Evolutionary conservation across 179 eudicot species (phyloP), one percentile per base, ranked within the genome.

Genomic region (Carnegiea gigantea): DNA sequence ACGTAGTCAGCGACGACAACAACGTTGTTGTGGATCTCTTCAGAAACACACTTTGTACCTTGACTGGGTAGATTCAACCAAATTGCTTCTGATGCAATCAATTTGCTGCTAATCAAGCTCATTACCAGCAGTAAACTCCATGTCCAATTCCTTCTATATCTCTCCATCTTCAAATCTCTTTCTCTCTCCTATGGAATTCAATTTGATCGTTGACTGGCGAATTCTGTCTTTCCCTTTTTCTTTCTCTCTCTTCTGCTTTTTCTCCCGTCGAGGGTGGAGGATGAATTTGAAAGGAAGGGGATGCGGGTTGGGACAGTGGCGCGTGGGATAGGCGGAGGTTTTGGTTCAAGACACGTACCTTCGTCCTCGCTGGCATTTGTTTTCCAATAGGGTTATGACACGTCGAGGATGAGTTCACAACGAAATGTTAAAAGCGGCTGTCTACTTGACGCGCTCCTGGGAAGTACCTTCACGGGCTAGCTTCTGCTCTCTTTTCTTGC

Each of bases 1-100:
- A 89, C 89, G 60, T 90, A 94, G 79, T 93, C 98, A 72, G 87
- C 91, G 76, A 94, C 85, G 82, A 94, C 98, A 62, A 94, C 98
- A 82, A 94, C 95, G 82, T 93, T 92, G 82, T 86, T 93, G 76
- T 93, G 98, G 84, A 94, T 90, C 80, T 93, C 97, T 81, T 94
- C 98, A 14, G 97, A 91, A 20, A 94, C 95, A 62, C 98, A 94
- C 87, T 93, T 94, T 28, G 90, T 90, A 1, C 95, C 95, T 21
- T 88, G 70, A 78, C 87, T 78, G 30, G 97, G 95, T 8, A 94
- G 84, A 84, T 82, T 90, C 90, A 94, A 36, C 98, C 97, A 94
- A 70, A 94, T 82, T 79, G 86, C 90, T 18, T 88, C 83, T 24
- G 82, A 46, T 70, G 57, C 23, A 11, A 73, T 36, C 7, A 81